These are phyloP conservation scores for Nicotiana tabacum DNA, from an alignment of 257 asterid species.

Conservation along the genomic window DNA sequence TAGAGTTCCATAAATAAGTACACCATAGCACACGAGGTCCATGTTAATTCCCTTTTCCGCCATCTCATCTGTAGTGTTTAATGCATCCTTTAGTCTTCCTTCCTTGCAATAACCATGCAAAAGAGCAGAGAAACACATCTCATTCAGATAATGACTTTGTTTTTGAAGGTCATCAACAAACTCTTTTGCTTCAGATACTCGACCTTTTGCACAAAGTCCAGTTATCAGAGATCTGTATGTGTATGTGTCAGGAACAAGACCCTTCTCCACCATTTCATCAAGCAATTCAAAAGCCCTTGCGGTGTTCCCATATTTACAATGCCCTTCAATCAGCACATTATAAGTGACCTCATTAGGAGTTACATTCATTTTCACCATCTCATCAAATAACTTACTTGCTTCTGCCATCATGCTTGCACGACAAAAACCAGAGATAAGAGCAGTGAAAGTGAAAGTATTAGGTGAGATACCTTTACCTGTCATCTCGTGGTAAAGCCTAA, in stretches of 20 bases:
- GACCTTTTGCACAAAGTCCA: slow-evolving; percentile 67
- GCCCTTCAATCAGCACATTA: slow-evolving; percentile 77
- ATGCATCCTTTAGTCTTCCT: slow-evolving; percentile 63
- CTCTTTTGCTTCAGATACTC: slow-evolving; percentile 55
- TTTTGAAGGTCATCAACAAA: slow-evolving; percentile 54
- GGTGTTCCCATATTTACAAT: slow-evolving; percentile 51
- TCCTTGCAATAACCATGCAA: slow-evolving; percentile 62
- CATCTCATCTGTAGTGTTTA: slow-evolving; percentile 45
- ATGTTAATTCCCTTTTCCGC: slow-evolving; percentile 47
- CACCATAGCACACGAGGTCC: slow-evolving; percentile 75
- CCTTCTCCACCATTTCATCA: slow-evolving; percentile 63
- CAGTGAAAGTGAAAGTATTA: slow-evolving; percentile 61
- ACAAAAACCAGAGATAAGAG: slow-evolving; percentile 66
- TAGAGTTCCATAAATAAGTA: slow-evolving; percentile 50
- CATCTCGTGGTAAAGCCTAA: slow-evolving; percentile 75
- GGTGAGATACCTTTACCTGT: slow-evolving; percentile 70
- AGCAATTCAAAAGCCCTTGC: slow-evolving; percentile 62
- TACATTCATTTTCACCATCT: slow-evolving; percentile 54
- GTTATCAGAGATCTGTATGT: slow-evolving; percentile 68
- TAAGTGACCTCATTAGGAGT: slow-evolving; percentile 72
- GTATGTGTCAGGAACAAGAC: slow-evolving; percentile 71
- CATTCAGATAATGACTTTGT: slow-evolving; percentile 44
- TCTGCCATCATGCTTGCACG: slow-evolving; percentile 53
- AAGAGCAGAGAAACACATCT: slow-evolving; percentile 76
- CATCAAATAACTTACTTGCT: slow-evolving; percentile 47